These are phyloP conservation scores for Leptodontidium sp. DNA, from an alignment of 2,329 filamentous ascomycete genomes.

Conservation along the genomic window DNA sequence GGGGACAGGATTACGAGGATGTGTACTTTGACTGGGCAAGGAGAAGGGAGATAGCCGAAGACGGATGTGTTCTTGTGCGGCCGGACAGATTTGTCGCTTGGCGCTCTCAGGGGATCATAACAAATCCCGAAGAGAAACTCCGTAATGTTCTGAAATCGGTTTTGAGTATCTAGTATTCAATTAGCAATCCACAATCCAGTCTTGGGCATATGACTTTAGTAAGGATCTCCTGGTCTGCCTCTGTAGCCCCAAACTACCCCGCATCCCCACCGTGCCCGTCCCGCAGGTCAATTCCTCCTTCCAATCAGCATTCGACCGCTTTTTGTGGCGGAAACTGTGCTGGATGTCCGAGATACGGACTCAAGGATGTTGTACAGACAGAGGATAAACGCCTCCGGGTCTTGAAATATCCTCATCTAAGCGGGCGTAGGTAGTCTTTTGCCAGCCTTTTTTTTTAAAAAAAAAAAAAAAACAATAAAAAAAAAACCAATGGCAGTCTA, in stretches of 20 bases:
- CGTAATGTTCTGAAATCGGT: constrained; percentile 32
- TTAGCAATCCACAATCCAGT: neutral
- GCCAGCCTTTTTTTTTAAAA: neutral
- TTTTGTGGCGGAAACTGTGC: neutral
- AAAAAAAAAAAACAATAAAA: too few relatives aligned
- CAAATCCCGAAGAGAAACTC: constrained; percentile 27
- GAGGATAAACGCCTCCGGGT: neutral
- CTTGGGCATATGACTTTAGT: too few relatives aligned
- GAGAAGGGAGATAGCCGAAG: constrained; percentile 61
- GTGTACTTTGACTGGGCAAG: constrained; percentile 67
- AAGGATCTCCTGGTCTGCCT: neutral
- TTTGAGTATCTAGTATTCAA: constrained; percentile 13
- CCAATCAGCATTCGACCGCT: constrained; percentile 24
- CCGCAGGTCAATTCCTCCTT: neutral
- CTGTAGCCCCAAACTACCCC: constrained; percentile 2
- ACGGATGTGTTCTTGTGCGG: constrained; percentile 64
- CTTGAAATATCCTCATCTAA: neutral
- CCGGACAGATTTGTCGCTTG: constrained; percentile 58
- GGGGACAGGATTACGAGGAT: constrained; percentile 66
- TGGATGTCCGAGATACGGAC: neutral
- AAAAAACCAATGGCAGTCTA: constrained; percentile 20
- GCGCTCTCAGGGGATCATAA: constrained; percentile 31
- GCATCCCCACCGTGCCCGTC: neutral
- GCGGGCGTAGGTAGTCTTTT: neutral
- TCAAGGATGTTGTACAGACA: neutral